phyloP scores from a whole-genome alignment of 148 eudicot genomes.

The Polygonum aviculare region DNA sequence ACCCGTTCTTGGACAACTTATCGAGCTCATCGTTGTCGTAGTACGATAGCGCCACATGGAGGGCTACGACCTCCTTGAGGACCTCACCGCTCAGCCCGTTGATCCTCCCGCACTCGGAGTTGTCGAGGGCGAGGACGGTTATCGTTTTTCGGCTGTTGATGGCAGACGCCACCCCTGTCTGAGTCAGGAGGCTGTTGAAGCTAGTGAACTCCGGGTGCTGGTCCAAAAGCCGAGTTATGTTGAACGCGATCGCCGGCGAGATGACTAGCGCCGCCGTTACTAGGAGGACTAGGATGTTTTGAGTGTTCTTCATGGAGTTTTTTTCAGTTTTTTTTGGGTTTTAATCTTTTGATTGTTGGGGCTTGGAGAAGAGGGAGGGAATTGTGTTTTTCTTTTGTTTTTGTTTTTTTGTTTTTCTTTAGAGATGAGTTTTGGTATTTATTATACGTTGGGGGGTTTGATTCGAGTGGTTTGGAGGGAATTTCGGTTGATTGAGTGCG shows the following conservation, averaged over 20 bases:
- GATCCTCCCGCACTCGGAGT: slow-evolving; percentile 17
- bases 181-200: slow-evolving; percentile 22
- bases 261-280: slow-evolving; percentile 10
- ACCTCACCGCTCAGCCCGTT: slow-evolving; percentile 3
- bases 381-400: too few species aligned
- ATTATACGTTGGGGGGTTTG: not conserved
- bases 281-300: not conserved
- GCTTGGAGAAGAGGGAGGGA: not conserved
- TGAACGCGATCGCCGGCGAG: slow-evolving; percentile 16
- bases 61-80: slow-evolving; percentile 16
- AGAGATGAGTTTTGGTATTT: not conserved
- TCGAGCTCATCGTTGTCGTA: slow-evolving; percentile 23
- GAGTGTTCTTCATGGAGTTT: not conserved
- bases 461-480: not conserved
- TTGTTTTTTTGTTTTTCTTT: not conserved
- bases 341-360: not conserved
- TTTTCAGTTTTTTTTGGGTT: not conserved
- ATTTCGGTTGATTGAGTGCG: not conserved
- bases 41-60: slow-evolving; percentile 35
- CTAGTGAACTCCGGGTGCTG: slow-evolving; percentile 26
- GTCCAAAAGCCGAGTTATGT: slow-evolving; percentile 29
- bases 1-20: slow-evolving; percentile 11
- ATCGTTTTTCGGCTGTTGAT: slow-evolving; percentile 25
- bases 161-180: slow-evolving; percentile 23
- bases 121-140: slow-evolving; percentile 33